Base-by-base conservation (phyloP, 2,329 filamentous ascomycete species). In the Cryoendolithus antarcticus region DNA sequence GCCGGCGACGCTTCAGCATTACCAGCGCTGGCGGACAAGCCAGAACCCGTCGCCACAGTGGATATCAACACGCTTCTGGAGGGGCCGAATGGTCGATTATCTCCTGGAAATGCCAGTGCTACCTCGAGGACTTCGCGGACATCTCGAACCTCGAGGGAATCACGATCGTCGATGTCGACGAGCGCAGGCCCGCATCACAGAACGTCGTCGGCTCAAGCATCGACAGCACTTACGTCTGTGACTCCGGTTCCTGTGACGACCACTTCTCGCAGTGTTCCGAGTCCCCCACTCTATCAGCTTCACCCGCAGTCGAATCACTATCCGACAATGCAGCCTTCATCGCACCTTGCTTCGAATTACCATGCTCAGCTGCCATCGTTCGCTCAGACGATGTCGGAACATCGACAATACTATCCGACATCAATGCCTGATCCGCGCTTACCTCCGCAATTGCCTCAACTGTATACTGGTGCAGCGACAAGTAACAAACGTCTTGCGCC, bases 31-130 rank as follows among this genome's bases (percentile, higher is more conserved):
- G 64, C 56, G 43, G 48, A 37, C 45, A 53, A 45, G 60, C 63
- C 59, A 59, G 62, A 62, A 49, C 50, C 41, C 50, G 71, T 71
- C 74, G 75, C 70, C 77, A 88, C 72, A 75, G 80, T 94, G 86
- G 86, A 94, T 88, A 93, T 94, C 82, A 77, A 83, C 65, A 80
- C 82, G 51, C 75, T 94, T 51, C 75, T 94, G 64, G 84, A 88
- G 72, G 74, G 72, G 59, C 68, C 77, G 59, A 77, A 77, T 72
- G 79, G 80, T 64, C 79, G 82, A 72, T 78, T 79, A 62, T 70
- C 65, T 39, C 62, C 61, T 37, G 64, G 62, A 46, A 65, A 66
- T 52, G 62, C 59, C 44, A 69, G 65, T 53, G 59, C 59, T 28
- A 55, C 52, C 32, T 58, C 56, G 21, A 47, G 47, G 34, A 45